Conservation (phyloP, 2,329 filamentous ascomycete species). For the Pseudonectria buxi region DNA sequence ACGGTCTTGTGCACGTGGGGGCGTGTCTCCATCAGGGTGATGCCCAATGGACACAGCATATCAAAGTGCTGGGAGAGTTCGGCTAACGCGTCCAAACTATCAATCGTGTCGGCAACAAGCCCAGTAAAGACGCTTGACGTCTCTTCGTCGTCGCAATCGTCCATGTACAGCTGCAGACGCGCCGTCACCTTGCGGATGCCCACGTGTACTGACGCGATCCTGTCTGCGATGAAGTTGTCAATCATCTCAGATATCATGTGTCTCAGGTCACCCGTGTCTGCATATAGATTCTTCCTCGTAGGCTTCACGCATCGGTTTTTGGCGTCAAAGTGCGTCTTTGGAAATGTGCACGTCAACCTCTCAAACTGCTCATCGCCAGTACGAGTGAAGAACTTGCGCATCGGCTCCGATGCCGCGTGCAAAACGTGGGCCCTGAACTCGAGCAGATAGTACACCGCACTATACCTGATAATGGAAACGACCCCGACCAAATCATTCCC, state of each 20-base stretch:
- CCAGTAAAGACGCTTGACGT: constrained; percentile 7
- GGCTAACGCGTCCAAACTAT: constrained; percentile 14
- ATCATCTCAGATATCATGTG: constrained; percentile 13
- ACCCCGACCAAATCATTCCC: no score
- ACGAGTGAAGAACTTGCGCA: constrained; percentile 9
- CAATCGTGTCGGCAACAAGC: constrained; percentile 16
- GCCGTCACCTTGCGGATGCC: constrained; percentile 15
- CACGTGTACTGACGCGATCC: constrained; percentile 4
- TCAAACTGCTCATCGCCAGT: background rate
- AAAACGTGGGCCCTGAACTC: constrained; percentile 17
- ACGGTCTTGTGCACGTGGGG: no score
- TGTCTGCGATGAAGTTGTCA: constrained; percentile 16
- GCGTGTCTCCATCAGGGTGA: no score
- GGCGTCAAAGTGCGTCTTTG: constrained; percentile 2
- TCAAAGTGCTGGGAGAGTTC: constrained; percentile 16
- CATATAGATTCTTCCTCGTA: background rate
- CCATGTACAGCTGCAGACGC: constrained; percentile 11
- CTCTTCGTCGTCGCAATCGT: constrained; percentile 9
- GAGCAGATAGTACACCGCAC: constrained; percentile 13
- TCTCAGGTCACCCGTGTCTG: constrained; percentile 3
- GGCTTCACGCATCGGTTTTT: constrained; percentile 1
- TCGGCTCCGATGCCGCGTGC: constrained; percentile 13
- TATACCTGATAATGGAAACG: constrained; percentile 7
- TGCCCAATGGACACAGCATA: background rate
- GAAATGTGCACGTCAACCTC: background rate